Percentiles rank a stretch among this genome's conserved stretches.
Conservation (phyloP, 371 early-diverging fungal species). For the Syncephalastrum racemosum region DNA sequence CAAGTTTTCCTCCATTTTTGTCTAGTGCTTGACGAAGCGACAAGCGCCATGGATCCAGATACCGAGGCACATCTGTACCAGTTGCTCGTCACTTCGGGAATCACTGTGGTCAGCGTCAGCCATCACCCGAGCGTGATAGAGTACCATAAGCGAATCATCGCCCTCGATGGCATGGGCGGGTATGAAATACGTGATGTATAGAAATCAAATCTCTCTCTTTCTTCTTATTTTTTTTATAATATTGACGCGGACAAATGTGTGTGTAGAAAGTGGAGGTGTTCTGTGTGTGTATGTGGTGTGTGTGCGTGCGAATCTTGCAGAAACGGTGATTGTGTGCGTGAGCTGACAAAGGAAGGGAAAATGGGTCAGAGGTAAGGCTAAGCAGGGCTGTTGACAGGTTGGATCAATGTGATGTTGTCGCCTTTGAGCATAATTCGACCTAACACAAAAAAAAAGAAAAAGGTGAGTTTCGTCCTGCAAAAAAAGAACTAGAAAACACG, state of each 20-base stretch:
- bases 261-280: background rate
- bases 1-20: background rate
- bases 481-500: no score
- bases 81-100: constrained; percentile 30
- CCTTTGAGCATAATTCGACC: constrained; percentile 90
- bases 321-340: no score
- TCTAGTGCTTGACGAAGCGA: constrained; percentile 73
- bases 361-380: no score
- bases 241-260: background rate
- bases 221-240: constrained; percentile 1
- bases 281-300: background rate
- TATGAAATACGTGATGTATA: constrained; percentile 17
- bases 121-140: constrained; percentile 53
- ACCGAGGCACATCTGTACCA: constrained; percentile 56
- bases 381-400: constrained; percentile 22
- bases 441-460: constrained; percentile 16
- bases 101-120: constrained; percentile 70
- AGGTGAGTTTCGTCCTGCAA: background rate
- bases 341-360: no score
- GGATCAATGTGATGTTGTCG: constrained; percentile 84
- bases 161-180: constrained; percentile 44
- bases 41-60: constrained; percentile 64
- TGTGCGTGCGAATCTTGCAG: no score
- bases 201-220: background rate
- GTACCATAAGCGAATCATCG: constrained; percentile 51